phyloP scores from a whole-genome alignment of 148 eudicot species.

The Chenopodium berlandieri region DNA sequence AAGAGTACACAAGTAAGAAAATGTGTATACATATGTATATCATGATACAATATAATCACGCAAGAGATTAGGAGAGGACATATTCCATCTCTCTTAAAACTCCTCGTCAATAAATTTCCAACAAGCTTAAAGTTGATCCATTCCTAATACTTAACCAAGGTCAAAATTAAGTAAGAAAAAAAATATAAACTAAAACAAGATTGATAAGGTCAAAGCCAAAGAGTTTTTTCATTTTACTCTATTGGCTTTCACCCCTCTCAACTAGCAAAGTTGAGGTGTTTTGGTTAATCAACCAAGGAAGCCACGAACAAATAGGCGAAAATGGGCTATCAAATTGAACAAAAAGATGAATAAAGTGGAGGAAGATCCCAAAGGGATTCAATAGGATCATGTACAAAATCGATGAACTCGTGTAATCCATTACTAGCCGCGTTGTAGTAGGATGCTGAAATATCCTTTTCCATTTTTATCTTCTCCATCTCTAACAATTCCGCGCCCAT shows the following conservation, averaged over 20 bases:
- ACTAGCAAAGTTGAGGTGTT: constrained; percentile 11
- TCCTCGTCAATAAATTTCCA: constrained; percentile 12
- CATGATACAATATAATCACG: background rate
- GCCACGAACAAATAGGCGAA: background rate
- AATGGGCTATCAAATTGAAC: constrained; percentile 18
- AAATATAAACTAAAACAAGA: background rate
- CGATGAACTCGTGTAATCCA: constrained; percentile 49
- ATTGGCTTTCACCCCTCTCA: constrained; percentile 28
- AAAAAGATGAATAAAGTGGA: constrained; percentile 46
- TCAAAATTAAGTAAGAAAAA: background rate
- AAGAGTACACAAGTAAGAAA: background rate
- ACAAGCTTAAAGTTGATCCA: constrained; percentile 3
- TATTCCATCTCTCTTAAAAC: constrained; percentile 39
- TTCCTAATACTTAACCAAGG: background rate
- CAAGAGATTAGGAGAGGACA: constrained; percentile 44
- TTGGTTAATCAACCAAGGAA: constrained; percentile 8
- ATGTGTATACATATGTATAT: background rate
- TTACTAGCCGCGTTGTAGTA: constrained; percentile 40
- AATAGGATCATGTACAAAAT: constrained; percentile 49
- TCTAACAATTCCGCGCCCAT: constrained; percentile 37
- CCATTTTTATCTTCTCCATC: constrained; percentile 57
- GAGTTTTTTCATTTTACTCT: background rate
- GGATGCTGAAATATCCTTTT: constrained; percentile 56
- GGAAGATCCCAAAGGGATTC: constrained; percentile 81
- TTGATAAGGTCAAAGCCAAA: constrained; percentile 11